Conservation (phyloP, 768 basidiomycete genomes). For the Boletus sensibilis region DNA sequence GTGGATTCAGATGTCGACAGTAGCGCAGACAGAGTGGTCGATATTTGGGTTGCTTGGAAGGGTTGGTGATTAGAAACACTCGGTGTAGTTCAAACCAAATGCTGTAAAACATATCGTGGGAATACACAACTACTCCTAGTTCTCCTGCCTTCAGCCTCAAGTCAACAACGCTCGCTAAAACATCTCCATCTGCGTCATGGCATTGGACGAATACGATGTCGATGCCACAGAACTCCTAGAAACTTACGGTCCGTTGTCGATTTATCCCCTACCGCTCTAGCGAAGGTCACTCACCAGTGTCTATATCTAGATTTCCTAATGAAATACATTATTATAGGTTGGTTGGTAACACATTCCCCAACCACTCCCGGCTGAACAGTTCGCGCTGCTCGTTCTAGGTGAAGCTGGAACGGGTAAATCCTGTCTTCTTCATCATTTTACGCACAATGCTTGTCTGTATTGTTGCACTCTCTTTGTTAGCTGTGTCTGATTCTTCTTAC, state of each 20-base stretch:
- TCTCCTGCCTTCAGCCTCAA: not conserved
- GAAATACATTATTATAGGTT: slow-evolving; percentile 98
- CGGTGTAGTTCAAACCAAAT: not conserved
- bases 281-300: slow-evolving; percentile 14
- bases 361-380: slow-evolving; percentile 7
- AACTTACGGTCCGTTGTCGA: slow-evolving; percentile 81
- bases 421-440: slow-evolving; percentile 94
- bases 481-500: slow-evolving; percentile 11
- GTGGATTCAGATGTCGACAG: slow-evolving; percentile 60
- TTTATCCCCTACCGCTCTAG: not conserved
- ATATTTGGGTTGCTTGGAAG: slow-evolving; percentile 90
- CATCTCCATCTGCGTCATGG: slow-evolving; percentile 42
- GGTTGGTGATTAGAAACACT: slow-evolving; percentile 58
- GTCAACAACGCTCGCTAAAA: not conserved
- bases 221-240: slow-evolving; percentile 92
- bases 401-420: slow-evolving; percentile 98
- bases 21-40: slow-evolving; percentile 55
- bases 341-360: slow-evolving; percentile 16
- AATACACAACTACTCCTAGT: slow-evolving; percentile 8
- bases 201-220: slow-evolving; percentile 62
- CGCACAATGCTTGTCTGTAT: slow-evolving; percentile 87
- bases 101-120: slow-evolving; percentile 19
- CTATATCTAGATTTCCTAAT: slow-evolving; percentile 88
- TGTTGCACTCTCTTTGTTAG: slow-evolving; percentile 1
- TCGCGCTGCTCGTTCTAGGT: slow-evolving; percentile 45